These are phyloP conservation scores for Xylariaceae sp. DNA, from an alignment of 2,329 filamentous ascomycete species.

Conservation along the genomic window DNA sequence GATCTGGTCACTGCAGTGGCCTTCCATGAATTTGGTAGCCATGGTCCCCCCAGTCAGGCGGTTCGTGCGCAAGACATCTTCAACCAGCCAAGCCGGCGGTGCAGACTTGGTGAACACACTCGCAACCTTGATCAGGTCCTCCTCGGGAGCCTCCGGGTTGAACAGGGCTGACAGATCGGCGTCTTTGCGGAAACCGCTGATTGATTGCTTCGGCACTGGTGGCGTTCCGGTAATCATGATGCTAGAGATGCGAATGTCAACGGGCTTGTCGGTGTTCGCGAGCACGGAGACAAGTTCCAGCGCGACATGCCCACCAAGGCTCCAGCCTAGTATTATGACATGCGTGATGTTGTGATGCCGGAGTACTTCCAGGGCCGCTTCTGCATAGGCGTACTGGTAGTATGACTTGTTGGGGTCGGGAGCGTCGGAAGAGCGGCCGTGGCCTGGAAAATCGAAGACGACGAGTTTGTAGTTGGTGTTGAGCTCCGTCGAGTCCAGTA, in stretches of 20 bases:
- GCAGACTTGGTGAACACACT: slow-evolving; percentile 8
- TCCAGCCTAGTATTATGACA: too few relatives aligned
- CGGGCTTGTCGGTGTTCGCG: slow-evolving; percentile 7
- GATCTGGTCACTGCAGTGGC: too few relatives aligned
- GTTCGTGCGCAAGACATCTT: slow-evolving; percentile 9
- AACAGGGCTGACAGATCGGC: slow-evolving; percentile 7
- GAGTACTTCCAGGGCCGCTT: slow-evolving; percentile 8
- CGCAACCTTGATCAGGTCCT: slow-evolving; percentile 7
- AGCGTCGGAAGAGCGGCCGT: slow-evolving; percentile 8
- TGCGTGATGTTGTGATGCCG: slow-evolving; percentile 7
- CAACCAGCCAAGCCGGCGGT: slow-evolving; percentile 6
- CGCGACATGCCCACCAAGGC: too few relatives aligned
- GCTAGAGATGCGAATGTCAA: slow-evolving; percentile 8
- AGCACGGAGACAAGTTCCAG: too few relatives aligned
- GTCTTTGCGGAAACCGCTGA: slow-evolving; percentile 8
- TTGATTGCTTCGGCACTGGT: slow-evolving; percentile 7
- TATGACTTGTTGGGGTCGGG: slow-evolving; percentile 8
- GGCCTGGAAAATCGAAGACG: slow-evolving; percentile 8
- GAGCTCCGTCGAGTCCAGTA: slow-evolving; percentile 7
- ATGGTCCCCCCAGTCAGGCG: slow-evolving; percentile 6
- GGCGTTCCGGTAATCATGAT: slow-evolving; percentile 9
- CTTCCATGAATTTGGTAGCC: slow-evolving; percentile 8
- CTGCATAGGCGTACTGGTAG: slow-evolving; percentile 8
- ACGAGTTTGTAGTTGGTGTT: slow-evolving; percentile 8
- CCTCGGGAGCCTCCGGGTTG: slow-evolving; percentile 8